Evolutionary conservation across 73 alveolate genomes (phyloP).

Genomic region (Paramecium primaurelia): DNA sequence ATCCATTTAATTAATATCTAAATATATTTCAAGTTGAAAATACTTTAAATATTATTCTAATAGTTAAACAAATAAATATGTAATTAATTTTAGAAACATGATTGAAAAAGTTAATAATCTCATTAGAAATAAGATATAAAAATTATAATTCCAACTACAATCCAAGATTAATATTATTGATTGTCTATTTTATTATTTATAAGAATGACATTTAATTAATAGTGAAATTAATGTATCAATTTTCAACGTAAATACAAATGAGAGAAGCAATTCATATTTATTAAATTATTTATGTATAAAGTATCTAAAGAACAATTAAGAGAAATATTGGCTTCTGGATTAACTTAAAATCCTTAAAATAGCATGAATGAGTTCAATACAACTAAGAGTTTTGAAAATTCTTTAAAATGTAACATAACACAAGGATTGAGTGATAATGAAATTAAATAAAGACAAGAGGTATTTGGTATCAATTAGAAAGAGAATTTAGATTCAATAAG

Average conservation of each 20-base stretch:
- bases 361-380: not conserved
- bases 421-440: slow-evolving; percentile 51
- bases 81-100: no score
- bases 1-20: not conserved
- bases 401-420: not conserved
- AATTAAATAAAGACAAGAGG: not conserved
- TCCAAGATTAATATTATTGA: no score
- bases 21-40: not conserved
- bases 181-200: no score
- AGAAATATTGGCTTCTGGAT: not conserved
- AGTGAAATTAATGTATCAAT: not conserved
- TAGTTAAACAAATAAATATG: no score
- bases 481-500: not conserved
- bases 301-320: not conserved
- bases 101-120: no score
- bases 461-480: slow-evolving; percentile 15
- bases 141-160: no score
- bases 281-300: not conserved
- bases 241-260: no score
- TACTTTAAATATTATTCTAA: no score
- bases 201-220: no score
- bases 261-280: not conserved
- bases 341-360: not conserved
- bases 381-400: not conserved
- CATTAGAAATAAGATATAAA: no score